Evolutionary conservation across 2,329 filamentous ascomycete species (phyloP).

Genomic region (Ophiostoma sp.): DNA sequence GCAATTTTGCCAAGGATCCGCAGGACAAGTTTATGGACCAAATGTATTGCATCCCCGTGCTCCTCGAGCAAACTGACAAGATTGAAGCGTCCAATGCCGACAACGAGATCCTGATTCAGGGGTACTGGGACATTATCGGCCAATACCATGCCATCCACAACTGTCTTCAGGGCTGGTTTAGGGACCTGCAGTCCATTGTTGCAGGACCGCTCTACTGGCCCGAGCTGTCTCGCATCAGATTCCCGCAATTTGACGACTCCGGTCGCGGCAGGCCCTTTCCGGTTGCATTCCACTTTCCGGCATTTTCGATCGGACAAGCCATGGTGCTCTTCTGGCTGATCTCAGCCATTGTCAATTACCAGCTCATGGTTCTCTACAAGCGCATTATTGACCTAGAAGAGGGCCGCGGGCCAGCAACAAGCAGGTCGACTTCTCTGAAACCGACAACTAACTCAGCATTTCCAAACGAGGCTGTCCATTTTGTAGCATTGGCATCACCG

Average conservation of each 20-base stretch:
- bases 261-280: conserved; percentile 25
- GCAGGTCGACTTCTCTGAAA: not conserved
- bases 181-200: conserved; percentile 22
- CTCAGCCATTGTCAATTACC: conserved; percentile 23
- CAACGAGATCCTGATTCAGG: not conserved
- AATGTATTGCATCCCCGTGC: conserved; percentile 25
- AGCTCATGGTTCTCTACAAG: conserved; percentile 21
- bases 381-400: conserved; percentile 14
- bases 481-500: not conserved
- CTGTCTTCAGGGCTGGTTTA: conserved; percentile 23
- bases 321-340: conserved; percentile 28
- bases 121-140: conserved; percentile 19
- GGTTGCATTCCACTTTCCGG: conserved; percentile 29
- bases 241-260: conserved; percentile 12
- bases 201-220: conserved; percentile 28
- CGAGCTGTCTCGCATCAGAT: conserved; percentile 25
- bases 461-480: not conserved
- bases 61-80: conserved; percentile 22
- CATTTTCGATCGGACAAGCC: conserved; percentile 28
- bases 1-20: conserved; percentile 22
- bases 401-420: not conserved
- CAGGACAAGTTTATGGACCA: conserved; percentile 29
- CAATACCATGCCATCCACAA: conserved; percentile 22
- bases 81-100: conserved; percentile 7
- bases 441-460: not conserved